Percentiles rank a stretch among this genome's conserved stretches.
These are phyloP conservation scores for Trichaptum fuscoviolaceum DNA, from an alignment of 768 basidiomycete genomes.

Conservation along the genomic window DNA sequence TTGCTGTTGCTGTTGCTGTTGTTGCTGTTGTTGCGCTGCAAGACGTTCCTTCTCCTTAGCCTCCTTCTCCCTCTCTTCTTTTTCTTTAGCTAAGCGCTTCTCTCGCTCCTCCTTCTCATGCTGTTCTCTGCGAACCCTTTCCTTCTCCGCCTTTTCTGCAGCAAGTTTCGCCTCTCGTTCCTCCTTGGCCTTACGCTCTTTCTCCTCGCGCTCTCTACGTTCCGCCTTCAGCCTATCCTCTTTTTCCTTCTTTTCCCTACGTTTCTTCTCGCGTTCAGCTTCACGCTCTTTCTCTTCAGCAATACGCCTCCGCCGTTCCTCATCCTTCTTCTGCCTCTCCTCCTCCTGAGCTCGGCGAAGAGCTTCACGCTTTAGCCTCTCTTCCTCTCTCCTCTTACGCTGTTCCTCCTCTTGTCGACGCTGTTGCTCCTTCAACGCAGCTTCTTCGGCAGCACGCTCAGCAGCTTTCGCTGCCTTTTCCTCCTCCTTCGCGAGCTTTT, in stretches of 20 bases:
- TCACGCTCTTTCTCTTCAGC: slow-evolving; percentile 80
- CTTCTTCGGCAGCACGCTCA: slow-evolving; percentile 84
- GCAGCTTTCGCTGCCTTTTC: slow-evolving; percentile 80
- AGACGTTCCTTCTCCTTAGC: slow-evolving; percentile 15
- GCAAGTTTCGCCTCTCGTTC: slow-evolving; percentile 58
- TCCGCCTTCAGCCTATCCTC: slow-evolving; percentile 29
- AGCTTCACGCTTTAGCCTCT: slow-evolving; percentile 72
- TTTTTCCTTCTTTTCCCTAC: slow-evolving; percentile 69
- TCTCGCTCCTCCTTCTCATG: slow-evolving; percentile 64
- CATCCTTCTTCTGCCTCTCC: slow-evolving; percentile 77
- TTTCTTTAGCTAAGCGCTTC: slow-evolving; percentile 59
- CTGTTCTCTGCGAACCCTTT: slow-evolving; percentile 35
- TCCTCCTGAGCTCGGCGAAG: slow-evolving; percentile 75
- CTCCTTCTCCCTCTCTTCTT: slow-evolving; percentile 34
- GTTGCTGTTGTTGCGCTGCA: slow-evolving; percentile 35
- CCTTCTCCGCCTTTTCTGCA: slow-evolving; percentile 42
- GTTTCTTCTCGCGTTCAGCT: slow-evolving; percentile 68
- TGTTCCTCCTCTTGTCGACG: slow-evolving; percentile 75
- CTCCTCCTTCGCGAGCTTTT: slow-evolving; percentile 91
- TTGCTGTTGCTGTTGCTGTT: slow-evolving; percentile 49
- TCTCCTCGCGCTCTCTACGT: slow-evolving; percentile 50
- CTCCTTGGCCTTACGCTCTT: slow-evolving; percentile 57
- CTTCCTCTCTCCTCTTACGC: slow-evolving; percentile 81
- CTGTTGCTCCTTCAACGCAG: slow-evolving; percentile 69
- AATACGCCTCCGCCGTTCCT: slow-evolving; percentile 71